Conservation (phyloP, 192 early-diverging fungal species). For the Backusella tuberculispora region DNA sequence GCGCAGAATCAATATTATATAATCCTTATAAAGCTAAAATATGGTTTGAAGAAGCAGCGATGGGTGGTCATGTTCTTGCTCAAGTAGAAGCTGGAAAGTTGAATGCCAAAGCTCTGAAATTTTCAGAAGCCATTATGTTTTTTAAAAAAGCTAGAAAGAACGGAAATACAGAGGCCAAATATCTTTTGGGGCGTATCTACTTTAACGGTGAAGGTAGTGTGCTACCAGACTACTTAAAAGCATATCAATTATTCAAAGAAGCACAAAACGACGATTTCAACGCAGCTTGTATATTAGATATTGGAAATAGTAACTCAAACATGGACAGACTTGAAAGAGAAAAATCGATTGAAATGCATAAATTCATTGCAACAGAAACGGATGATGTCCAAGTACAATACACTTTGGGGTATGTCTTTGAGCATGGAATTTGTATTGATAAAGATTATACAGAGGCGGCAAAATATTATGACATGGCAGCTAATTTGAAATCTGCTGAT, state of each 20-base stretch:
- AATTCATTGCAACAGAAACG: background rate
- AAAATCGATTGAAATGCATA: background rate
- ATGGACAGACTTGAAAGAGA: background rate
- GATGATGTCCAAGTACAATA: background rate
- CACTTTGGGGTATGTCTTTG: background rate
- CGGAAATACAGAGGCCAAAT: background rate
- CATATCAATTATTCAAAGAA: background rate
- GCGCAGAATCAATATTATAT: background rate
- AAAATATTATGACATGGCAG: constrained; percentile 1
- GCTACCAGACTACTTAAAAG: background rate
- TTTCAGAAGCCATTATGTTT: background rate
- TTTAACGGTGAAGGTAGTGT: background rate
- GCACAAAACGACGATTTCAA: background rate
- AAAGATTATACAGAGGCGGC: background rate
- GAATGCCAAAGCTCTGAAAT: background rate
- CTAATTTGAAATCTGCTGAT: background rate
- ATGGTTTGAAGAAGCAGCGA: background rate
- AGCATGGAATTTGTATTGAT: background rate
- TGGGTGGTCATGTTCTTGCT: background rate
- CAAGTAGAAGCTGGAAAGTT: background rate
- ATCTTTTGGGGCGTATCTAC: background rate
- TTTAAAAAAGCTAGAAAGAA: background rate
- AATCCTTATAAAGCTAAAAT: background rate
- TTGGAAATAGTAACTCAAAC: background rate
- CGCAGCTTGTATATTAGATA: background rate